Conservation (phyloP, 495 filamentous ascomycete species). For the Aspergillus campestris region DNA sequence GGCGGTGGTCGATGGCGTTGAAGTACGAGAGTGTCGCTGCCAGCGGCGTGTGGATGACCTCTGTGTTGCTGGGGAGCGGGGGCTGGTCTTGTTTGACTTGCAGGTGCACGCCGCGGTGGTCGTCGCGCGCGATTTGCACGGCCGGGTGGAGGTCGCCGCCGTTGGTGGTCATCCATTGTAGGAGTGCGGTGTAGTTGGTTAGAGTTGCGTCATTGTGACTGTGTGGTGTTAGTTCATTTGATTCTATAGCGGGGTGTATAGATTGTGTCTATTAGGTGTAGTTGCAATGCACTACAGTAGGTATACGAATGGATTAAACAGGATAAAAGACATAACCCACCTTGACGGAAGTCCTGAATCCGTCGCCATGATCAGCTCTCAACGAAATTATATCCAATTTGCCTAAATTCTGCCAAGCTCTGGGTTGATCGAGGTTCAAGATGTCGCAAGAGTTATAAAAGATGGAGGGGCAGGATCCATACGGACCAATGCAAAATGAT, state of each 20-base stretch:
- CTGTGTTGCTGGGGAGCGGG: slow-evolving; percentile 22
- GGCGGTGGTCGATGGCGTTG: slow-evolving; percentile 34
- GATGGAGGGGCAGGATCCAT: background rate
- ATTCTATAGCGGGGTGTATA: background rate
- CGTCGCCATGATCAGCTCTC: too few relatives aligned
- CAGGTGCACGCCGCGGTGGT: slow-evolving; percentile 38
- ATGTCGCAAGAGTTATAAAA: slow-evolving; percentile 3
- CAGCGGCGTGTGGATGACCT: slow-evolving; percentile 38
- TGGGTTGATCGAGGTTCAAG: slow-evolving; percentile 1
- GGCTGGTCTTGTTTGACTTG: slow-evolving; percentile 28
- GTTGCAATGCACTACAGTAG: too few relatives aligned
- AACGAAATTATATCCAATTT: background rate
- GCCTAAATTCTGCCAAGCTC: background rate
- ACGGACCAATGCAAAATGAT: background rate
- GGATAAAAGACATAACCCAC: too few relatives aligned
- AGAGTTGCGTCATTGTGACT: slow-evolving; percentile 14
- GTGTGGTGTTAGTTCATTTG: background rate
- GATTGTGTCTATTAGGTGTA: too few relatives aligned
- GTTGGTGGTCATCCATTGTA: slow-evolving; percentile 34
- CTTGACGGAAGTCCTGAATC: too few relatives aligned
- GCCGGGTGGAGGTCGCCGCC: slow-evolving; percentile 34
- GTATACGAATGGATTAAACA: too few relatives aligned
- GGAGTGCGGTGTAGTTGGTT: slow-evolving; percentile 23
- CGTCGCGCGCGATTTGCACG: slow-evolving; percentile 33
- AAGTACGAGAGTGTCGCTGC: slow-evolving; percentile 44